Base-by-base conservation (phyloP, 2,329 filamentous ascomycete species). In the Albophoma yamanashiensis region DNA sequence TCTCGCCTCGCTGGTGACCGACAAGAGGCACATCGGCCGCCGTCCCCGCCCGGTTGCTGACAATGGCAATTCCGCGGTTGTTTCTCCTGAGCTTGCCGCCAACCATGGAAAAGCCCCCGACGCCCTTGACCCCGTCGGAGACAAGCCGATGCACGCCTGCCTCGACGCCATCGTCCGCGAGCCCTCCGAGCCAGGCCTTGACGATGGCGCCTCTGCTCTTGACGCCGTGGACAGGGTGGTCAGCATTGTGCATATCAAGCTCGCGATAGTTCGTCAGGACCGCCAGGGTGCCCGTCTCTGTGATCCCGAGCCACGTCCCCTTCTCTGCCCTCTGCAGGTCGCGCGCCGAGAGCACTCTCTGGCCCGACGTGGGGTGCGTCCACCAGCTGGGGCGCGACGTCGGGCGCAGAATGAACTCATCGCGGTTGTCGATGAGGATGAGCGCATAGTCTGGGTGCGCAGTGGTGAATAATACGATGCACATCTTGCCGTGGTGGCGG, bases 401-500 rank as follows among this genome's bases (percentile, higher is more conserved):
- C 4, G 85, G 85, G 36, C 85, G 79, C 17, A 86, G 77, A 63
- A 88, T 83, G 73, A 82, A 88, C 70, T 88, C 89, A 76, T 93
- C 89, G 66, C 89, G 83, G 72, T 93, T 93, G 75, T 92, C 85
- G 69, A 92, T 78, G 62, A 90, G 75, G 66, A 93, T 88, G 62
- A 92, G 79, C 34, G 87, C 81, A 73, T 92, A 92, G 65, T 82
- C 78, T 12, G 89, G 89, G 69, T 92, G 89, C 55, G 87, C 81
- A 22, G 89, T 92, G 34, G 89, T 90, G 61, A 91, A 77, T 55
- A 92, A 78, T 56, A 85, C 86, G 74, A 92, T 92, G 71, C 89
- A 92, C 89, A 92, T 92, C 34, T 25, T 63, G 62, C 22, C 11
- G 14, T 12, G 25, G 15, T 11, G 36, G 5, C 15, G 27, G 14